These are phyloP conservation scores for Rhodotorula taiwanensis DNA, from an alignment of 768 basidiomycete species.

Conservation along the genomic window DNA sequence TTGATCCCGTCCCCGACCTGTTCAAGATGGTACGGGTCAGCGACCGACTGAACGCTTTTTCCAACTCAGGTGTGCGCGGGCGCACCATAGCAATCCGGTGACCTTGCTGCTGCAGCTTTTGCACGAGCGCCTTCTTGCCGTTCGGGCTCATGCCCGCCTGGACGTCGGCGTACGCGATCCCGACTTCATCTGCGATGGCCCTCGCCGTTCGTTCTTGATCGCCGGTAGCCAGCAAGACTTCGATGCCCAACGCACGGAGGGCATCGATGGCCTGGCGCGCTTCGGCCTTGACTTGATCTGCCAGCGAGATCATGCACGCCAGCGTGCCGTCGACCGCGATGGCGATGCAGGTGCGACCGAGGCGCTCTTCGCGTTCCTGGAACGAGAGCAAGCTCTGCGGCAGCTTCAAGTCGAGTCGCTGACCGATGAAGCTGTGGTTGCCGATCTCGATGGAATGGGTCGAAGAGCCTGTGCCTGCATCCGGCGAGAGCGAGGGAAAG, in stretches of 20 bases:
- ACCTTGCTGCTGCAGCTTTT: conserved; percentile 68
- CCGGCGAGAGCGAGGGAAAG: conserved; percentile 31
- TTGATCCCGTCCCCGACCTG: conserved; percentile 99
- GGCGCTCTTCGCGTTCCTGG: conserved; percentile 60
- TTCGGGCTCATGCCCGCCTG: conserved; percentile 92
- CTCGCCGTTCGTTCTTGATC: conserved; percentile 77
- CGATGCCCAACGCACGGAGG: conserved; percentile 79
- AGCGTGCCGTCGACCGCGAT: conserved; percentile 64
- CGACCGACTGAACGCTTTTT: no score
- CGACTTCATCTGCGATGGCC: conserved; percentile 83
- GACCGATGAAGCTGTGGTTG: conserved; percentile 62
- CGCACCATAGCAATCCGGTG: conserved; percentile 74
- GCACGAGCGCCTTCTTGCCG: conserved; percentile 80
- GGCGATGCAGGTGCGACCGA: conserved; percentile 80
- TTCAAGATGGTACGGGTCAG: neutral
- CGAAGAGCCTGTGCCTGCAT: conserved; percentile 44
- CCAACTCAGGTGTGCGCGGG: neutral
- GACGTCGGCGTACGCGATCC: conserved; percentile 72
- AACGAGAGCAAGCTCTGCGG: conserved; percentile 60
- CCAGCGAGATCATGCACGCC: conserved; percentile 71
- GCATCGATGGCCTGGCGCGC: conserved; percentile 74
- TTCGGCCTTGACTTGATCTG: conserved; percentile 79
- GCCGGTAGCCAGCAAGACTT: conserved; percentile 89
- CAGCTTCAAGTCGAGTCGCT: conserved; percentile 49
- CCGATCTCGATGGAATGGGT: conserved; percentile 58